Conservation (phyloP, 192 early-diverging fungal species). For the Entophlyctis luteolus region DNA sequence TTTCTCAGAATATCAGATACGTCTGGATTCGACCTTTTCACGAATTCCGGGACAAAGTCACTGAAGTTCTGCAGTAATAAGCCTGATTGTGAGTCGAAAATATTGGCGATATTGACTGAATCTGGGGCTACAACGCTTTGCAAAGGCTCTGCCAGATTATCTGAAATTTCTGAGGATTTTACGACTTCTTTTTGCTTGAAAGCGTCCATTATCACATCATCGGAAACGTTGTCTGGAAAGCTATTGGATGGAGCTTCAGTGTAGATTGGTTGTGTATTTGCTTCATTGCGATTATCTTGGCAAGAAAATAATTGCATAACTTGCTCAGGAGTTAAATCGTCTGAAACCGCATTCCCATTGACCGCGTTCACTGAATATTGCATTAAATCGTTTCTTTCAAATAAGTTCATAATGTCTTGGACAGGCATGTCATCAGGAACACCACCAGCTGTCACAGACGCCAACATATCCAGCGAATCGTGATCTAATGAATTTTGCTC, state of each 20-base stretch:
- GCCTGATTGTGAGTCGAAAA: neutral
- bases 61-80: neutral
- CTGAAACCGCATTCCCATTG: neutral
- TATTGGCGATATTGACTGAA: neutral
- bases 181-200: slow-evolving; percentile 11
- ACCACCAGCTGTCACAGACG: neutral
- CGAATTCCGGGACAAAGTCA: neutral
- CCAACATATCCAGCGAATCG: neutral
- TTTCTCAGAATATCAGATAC: neutral
- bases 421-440: slow-evolving; percentile 9
- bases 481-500: no score
- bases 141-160: neutral
- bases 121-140: neutral
- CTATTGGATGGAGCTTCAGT: neutral
- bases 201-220: neutral
- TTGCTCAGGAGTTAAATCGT: neutral
- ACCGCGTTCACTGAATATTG: neutral
- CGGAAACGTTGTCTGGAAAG: neutral
- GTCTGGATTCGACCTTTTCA: neutral
- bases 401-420: slow-evolving; percentile 1
- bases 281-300: neutral
- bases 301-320: neutral
- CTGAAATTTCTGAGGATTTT: neutral
- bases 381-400: neutral
- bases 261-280: neutral